Evolutionary conservation across 2,329 filamentous ascomycete genomes (phyloP), one percentile per base, ranked within the genome.

Genomic region (Aspergillus proliferans): DNA sequence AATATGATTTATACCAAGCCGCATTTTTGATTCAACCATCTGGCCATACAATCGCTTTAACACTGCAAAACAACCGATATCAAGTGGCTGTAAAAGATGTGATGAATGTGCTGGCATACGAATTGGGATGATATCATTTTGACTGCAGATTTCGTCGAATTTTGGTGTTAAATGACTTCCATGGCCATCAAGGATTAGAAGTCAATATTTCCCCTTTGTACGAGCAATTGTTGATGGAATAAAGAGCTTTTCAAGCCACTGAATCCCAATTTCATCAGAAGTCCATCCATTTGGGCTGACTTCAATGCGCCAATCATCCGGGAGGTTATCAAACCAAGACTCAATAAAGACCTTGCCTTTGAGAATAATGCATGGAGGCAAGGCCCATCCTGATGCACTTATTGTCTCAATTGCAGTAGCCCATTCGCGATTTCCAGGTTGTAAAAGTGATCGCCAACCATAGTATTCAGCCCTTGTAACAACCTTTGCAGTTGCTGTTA

Each of bases 271-370:
- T 49, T 67, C 22, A 57, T 71, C 64, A 46, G 52, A 65, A 6
- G 60, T 71, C 63, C 47, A 72, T 47, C 66, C 54, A 52, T 70
- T 71, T 30, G 50, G 51, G 40, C 42, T 48, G 15, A 49, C 6
- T 36, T 52, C 41, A 43, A 52, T 43, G 14, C 40, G 3, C 42
- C 24, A 49, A 36, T 47, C 45, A 3, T 24, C 12, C 42, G 21
- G 42, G 43, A 47, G 30, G 8, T 40, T 45, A 18, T 53, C 4
- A 51, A 26, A 51, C 40, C 39, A 53, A 33, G 38, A 26, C 19
- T 47, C 40, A 22, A 48, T 48, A 48, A 48, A 21, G 21, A 45
- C 28, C 38, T 51, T 51, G 19, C 21, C 42, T 43, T 51, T 49
- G 46, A 51, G 49, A 21, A 45, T 49, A 33, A 51, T 51, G 7